Conservation (phyloP, 371 early-diverging fungal genomes). For the Mucor plumbeus region DNA sequence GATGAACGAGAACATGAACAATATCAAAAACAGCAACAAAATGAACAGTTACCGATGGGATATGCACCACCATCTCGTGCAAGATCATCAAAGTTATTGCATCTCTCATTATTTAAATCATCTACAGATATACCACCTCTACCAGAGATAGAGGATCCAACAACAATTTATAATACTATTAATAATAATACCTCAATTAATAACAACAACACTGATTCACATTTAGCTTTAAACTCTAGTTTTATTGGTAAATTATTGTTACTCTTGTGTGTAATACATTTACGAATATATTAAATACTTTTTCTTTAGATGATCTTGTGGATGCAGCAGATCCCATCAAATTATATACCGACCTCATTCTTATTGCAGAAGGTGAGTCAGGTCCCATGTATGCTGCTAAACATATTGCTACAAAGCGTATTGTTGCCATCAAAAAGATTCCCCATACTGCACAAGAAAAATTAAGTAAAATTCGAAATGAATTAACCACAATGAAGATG, state of each 20-base stretch:
- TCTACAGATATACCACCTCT: conserved; percentile 32
- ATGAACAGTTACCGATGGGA: conserved; percentile 43
- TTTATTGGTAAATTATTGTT: conserved; percentile 34
- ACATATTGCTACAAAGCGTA: conserved; percentile 52
- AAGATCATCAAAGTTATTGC: conserved; percentile 46
- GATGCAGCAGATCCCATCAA: conserved; percentile 54
- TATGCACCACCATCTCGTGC: conserved; percentile 56
- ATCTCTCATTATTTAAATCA: conserved; percentile 32
- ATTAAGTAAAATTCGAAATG: conserved; percentile 71
- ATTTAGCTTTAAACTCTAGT: conserved; percentile 37
- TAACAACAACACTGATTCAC: conserved; percentile 2
- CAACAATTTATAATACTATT: not conserved
- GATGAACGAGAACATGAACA: conserved; percentile 11
- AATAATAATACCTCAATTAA: not conserved
- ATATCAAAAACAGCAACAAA: conserved; percentile 1
- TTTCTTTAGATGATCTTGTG: conserved; percentile 43
- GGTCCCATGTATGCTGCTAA: conserved; percentile 74
- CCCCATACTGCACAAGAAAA: conserved; percentile 66
- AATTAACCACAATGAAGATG: conserved; percentile 73
- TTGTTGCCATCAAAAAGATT: conserved; percentile 78
- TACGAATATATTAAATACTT: not conserved
- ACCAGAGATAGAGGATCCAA: conserved; percentile 15
- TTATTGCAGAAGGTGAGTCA: conserved; percentile 82
- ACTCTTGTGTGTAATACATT: not conserved
- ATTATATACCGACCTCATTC: conserved; percentile 55